A percentile compares a stretch with the other conserved stretches of the same genome.
Conservation (phyloP, 371 early-diverging fungal species). For the Funneliformis caledonium region DNA sequence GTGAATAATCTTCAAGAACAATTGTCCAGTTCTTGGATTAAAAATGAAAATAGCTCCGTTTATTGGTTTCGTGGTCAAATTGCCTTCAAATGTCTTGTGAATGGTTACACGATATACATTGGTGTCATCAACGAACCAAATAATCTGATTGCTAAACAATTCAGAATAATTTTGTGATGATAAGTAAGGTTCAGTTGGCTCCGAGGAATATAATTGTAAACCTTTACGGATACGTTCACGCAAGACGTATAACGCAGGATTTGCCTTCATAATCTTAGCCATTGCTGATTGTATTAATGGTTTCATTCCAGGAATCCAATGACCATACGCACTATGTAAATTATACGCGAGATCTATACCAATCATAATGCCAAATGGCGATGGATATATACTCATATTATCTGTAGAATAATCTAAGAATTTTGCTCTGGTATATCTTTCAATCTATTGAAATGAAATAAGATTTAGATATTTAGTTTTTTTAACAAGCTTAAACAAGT, state of each 20-base stretch:
- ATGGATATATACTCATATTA: slow-evolving; percentile 98
- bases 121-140: slow-evolving; percentile 99
- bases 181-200: slow-evolving; percentile 98
- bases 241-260: slow-evolving; percentile 95
- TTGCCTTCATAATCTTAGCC: slow-evolving; percentile 98
- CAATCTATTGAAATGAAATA: slow-evolving; percentile 54
- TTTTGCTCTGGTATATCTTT: slow-evolving; percentile 97
- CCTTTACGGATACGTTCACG: slow-evolving; percentile 99
- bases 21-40: slow-evolving; percentile 98
- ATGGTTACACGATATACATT: slow-evolving; percentile 99
- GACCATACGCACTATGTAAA: slow-evolving; percentile 88
- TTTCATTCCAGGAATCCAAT: slow-evolving; percentile 99
- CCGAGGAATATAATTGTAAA: slow-evolving; percentile 96
- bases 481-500: neutral
- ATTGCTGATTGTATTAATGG: slow-evolving; percentile 95
- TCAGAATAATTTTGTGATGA: slow-evolving; percentile 96
- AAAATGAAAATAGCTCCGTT: slow-evolving; percentile 99
- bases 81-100: slow-evolving; percentile 99
- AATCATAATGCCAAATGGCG: slow-evolving; percentile 92
- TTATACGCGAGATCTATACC: slow-evolving; percentile 98
- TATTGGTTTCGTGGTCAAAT: slow-evolving; percentile 97
- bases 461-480: neutral
- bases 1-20: slow-evolving; percentile 99
- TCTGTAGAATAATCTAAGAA: slow-evolving; percentile 98
- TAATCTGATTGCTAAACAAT: slow-evolving; percentile 96